These are phyloP conservation scores for Paramecium bursaria DNA, from an alignment of 73 alveolate genomes.

Conservation along the genomic window DNA sequence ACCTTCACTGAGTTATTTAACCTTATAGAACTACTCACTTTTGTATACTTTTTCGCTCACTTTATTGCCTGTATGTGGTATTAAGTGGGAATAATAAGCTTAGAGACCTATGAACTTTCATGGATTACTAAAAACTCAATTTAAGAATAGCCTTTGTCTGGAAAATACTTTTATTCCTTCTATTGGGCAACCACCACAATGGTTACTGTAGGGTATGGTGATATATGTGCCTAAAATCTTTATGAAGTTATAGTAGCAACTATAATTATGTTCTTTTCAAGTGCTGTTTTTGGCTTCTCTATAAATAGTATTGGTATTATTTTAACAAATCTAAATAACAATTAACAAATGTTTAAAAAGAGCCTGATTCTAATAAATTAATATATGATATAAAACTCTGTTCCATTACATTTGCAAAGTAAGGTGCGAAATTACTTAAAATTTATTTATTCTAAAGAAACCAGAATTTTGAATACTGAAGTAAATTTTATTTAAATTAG, in stretches of 20 bases:
- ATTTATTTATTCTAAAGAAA: conserved; percentile 14
- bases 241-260: conserved; percentile 61
- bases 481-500: not conserved
- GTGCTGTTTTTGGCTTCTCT: conserved; percentile 64
- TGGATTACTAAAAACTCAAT: conserved; percentile 13
- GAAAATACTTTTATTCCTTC: conserved; percentile 56
- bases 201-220: conserved; percentile 72
- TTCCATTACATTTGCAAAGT: not conserved
- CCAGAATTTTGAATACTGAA: too few species aligned
- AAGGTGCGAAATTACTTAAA: conserved; percentile 33
- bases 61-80: conserved; percentile 48
- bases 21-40: not conserved
- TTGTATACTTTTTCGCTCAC: conserved; percentile 40
- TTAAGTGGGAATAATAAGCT: conserved; percentile 9
- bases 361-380: conserved; percentile 9
- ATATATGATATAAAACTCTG: conserved; percentile 33
- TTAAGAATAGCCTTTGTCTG: too few species aligned
- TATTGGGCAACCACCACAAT: conserved; percentile 70
- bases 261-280: conserved; percentile 34
- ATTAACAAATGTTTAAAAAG: conserved; percentile 10
- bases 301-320: conserved; percentile 57
- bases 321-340: conserved; percentile 47
- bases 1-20: not conserved
- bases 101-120: not conserved
- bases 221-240: conserved; percentile 46